Conservation (phyloP, 805 yeast genomes). For the Metahyphopichia silvanorum region DNA sequence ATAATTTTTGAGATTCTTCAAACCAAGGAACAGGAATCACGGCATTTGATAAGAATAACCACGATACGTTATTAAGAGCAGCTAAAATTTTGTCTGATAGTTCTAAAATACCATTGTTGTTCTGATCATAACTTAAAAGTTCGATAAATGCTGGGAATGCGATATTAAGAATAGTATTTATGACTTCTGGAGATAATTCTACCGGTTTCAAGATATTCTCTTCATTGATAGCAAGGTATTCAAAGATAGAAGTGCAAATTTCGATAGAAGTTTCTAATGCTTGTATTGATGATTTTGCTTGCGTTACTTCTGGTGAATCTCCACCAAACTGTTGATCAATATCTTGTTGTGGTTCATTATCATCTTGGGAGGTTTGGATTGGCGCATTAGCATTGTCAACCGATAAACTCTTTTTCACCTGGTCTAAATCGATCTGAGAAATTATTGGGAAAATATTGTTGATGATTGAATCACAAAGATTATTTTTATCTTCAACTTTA, state of each 20-base stretch:
- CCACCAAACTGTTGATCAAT: conserved; percentile 21
- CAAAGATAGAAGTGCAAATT: conserved; percentile 71
- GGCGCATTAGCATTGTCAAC: conserved; percentile 36
- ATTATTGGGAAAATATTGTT: conserved; percentile 18
- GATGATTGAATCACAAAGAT: conserved; percentile 17
- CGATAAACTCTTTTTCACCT: conserved; percentile 21
- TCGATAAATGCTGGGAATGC: conserved; percentile 33
- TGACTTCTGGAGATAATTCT: conserved; percentile 15
- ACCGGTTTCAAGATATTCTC: conserved; percentile 18
- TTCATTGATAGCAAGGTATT: conserved; percentile 41
- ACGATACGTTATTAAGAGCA: conserved; percentile 68
- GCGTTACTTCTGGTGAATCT: conserved; percentile 36
- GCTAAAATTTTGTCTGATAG: conserved; percentile 56
- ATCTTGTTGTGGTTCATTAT: conserved; percentile 10
- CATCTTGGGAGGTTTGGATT: conserved; percentile 11
- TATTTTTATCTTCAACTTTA: conserved; percentile 14
- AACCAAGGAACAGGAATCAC: conserved; percentile 40
- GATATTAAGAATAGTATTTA: conserved; percentile 15
- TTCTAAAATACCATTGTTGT: conserved; percentile 20
- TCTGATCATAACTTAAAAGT: conserved; percentile 34
- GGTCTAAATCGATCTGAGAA: conserved; percentile 24
- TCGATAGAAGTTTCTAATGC: conserved; percentile 73
- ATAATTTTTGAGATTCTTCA: conserved; percentile 19
- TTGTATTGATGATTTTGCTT: conserved; percentile 53
- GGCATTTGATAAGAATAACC: conserved; percentile 46